Conservation (phyloP, 2,329 filamentous ascomycete genomes). For the Pseudocercospora cruenta region DNA sequence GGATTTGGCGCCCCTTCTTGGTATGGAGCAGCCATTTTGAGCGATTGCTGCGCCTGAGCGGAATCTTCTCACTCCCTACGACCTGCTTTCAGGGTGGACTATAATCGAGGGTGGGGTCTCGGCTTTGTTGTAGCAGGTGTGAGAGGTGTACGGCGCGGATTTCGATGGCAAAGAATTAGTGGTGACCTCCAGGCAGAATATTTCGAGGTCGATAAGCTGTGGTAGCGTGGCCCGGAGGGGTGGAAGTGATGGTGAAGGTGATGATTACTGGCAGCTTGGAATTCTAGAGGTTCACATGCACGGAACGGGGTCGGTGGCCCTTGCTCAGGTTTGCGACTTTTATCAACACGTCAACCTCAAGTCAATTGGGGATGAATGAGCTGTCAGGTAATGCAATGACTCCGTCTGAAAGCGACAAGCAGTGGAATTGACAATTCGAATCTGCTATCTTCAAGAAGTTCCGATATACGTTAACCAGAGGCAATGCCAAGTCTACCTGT, state of each 20-base stretch:
- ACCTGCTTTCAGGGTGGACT: background rate
- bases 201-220: background rate
- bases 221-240: slow-evolving; percentile 6
- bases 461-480: background rate
- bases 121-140: background rate
- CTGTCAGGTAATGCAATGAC: background rate
- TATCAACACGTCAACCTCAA: background rate
- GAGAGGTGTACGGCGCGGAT: background rate
- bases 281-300: slow-evolving; percentile 13
- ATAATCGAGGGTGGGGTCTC: background rate
- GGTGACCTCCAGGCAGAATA: background rate
- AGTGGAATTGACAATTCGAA: background rate
- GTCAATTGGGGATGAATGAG: background rate
- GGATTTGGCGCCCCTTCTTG: slow-evolving; percentile 24
- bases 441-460: background rate
- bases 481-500: background rate
- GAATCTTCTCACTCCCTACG: background rate
- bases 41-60: background rate
- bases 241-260: background rate
- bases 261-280: background rate
- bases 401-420: background rate
- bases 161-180: background rate
- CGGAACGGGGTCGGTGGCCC: slow-evolving; percentile 5
- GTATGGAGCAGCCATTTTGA: slow-evolving; percentile 25
- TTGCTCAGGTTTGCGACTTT: background rate